A percentile compares a stretch with the other conserved stretches of the same genome.
Evolutionary conservation across 495 filamentous ascomycete species (phyloP).

Genomic region (Talaromyces wortmannii): DNA sequence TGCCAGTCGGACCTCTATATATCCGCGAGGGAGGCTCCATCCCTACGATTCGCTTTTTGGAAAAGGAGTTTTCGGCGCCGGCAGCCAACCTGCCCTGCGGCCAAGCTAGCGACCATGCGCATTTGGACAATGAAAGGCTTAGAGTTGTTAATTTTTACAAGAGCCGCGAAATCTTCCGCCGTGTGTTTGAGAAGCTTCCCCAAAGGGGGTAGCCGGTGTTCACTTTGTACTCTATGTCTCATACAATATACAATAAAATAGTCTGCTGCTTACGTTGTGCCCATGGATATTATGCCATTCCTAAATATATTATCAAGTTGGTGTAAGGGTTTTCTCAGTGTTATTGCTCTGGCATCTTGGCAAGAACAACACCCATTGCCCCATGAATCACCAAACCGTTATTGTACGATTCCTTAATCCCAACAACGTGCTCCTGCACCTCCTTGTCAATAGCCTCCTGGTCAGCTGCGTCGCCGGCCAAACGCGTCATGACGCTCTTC

Average conservation of each 20-base stretch:
- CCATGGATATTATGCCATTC: background rate
- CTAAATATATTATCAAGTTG: background rate
- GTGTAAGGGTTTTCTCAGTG: background rate
- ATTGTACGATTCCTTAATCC: background rate
- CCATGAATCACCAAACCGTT: background rate
- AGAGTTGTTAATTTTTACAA: conserved; percentile 83
- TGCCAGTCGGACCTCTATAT: conserved; percentile 52
- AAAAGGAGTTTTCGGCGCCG: conserved; percentile 88
- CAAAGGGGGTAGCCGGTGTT: conserved; percentile 7
- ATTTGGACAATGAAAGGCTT: conserved; percentile 91
- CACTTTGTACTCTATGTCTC: background rate
- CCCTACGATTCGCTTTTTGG: conserved; percentile 85
- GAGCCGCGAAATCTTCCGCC: conserved; percentile 83
- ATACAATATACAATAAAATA: too few species aligned
- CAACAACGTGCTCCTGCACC: background rate
- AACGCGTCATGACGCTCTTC: background rate
- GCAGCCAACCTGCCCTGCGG: conserved; percentile 93
- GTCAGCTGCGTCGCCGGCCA: background rate
- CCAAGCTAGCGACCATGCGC: conserved; percentile 88
- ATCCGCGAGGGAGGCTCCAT: conserved; percentile 96
- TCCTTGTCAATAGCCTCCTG: background rate
- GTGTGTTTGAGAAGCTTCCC: conserved; percentile 70
- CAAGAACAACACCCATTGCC: background rate
- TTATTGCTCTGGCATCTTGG: background rate
- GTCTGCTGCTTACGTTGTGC: background rate